These are phyloP conservation scores for Crucibulum laeve DNA, from an alignment of 768 basidiomycete genomes.

Conservation along the genomic window DNA sequence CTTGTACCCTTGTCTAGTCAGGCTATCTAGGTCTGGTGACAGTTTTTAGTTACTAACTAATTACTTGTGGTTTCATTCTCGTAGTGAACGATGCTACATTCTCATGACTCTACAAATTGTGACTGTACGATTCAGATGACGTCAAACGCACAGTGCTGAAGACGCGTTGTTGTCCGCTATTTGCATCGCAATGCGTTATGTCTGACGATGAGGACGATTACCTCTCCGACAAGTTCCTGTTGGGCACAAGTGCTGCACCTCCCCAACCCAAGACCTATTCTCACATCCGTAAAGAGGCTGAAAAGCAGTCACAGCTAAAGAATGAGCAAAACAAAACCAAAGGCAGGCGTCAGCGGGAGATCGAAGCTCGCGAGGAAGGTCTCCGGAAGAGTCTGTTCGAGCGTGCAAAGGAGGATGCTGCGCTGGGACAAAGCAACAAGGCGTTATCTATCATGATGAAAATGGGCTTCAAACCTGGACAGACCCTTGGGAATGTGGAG, in stretches of 20 bases:
- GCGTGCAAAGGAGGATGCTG: constrained; percentile 59
- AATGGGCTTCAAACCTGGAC: constrained; percentile 89
- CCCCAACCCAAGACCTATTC: constrained; percentile 58
- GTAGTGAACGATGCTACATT: constrained; percentile 24
- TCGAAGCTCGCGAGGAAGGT: constrained; percentile 74
- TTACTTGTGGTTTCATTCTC: constrained; percentile 24
- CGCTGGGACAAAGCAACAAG: constrained; percentile 56
- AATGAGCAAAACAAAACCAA: constrained; percentile 67
- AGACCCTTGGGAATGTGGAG: constrained; percentile 58
- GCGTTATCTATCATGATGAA: constrained; percentile 89
- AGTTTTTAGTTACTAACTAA: constrained; percentile 26
- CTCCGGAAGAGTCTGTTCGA: constrained; percentile 80
- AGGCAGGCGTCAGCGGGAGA: constrained; percentile 62
- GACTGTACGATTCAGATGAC: constrained; percentile 1
- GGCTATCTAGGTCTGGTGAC: constrained; percentile 45
- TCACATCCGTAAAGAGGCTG: constrained; percentile 64
- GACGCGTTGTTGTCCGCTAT: constrained; percentile 2
- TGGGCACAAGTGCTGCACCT: constrained; percentile 29
- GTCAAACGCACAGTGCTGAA: constrained; percentile 1
- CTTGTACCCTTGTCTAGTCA: constrained; percentile 22
- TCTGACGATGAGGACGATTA: constrained; percentile 82
- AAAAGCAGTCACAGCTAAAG: constrained; percentile 51
- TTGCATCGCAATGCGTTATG: constrained; percentile 34
- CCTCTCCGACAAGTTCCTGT: constrained; percentile 82
- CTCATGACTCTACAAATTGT: not conserved